Evolutionary conservation across 2,329 filamentous ascomycete genomes (phyloP), one percentile per base, ranked within the genome.

Genomic region (Exophiala spinifera): DNA sequence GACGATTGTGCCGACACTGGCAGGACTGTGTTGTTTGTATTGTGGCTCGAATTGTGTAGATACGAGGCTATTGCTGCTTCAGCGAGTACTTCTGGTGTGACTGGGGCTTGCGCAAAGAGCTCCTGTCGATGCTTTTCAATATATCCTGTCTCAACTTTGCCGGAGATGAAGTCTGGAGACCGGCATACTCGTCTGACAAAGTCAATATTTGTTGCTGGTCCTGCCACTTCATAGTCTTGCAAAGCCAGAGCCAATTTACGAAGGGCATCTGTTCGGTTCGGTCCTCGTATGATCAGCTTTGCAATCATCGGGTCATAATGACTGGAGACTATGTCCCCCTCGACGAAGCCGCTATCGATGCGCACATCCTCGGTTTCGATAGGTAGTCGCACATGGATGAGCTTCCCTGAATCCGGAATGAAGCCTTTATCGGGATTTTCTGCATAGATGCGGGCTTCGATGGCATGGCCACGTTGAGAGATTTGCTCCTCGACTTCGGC

Each of bases 301-400:
- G 94, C 89, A 63, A 99, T 96, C 94, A 99, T 99, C 23, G 94
- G 94, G 64, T 99, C 94, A 71, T 99, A 99, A 51, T 94, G 89
- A 55, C 92, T 89, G 0, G 91, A 95, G 2, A 99, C 89, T 59
- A 90, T 89, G 68, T 96, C 92, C 21, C 94, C 94, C 63, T 91
- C 81, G 14, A 91, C 83, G 69, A 97, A 97, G 1, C 94, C 94
- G 43, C 91, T 91, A 66, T 99, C 94, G 61, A 99, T 91, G 37
- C 94, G 85, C 28, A 97, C 82, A 60, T 91, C 87, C 1, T 86
- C 79, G 6, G 57, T 52, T 34, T 80, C 75, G 46, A 75, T 70
- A 0, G 92, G 91, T 1, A 88, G 91, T 31, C 83, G 81, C 10
- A 97, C 82, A 69, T 96, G 89, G 4, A 95, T 79, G 1, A 99